Conservation (phyloP, 345 rosid species). For the thale cress (Arabidopsis thaliana) region DNA sequence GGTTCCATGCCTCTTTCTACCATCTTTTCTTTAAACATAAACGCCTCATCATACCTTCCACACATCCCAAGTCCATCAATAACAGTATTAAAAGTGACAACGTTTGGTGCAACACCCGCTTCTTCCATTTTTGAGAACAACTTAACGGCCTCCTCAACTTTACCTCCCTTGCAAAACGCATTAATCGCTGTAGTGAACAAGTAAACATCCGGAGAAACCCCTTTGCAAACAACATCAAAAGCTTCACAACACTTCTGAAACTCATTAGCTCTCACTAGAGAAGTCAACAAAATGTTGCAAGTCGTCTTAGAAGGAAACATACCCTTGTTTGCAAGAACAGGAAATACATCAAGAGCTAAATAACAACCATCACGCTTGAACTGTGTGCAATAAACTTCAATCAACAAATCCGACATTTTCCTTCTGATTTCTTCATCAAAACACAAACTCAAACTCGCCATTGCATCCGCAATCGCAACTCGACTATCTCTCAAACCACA, state of each 20-base stretch:
- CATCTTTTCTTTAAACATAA: slow-evolving; percentile 67
- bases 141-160: slow-evolving; percentile 55
- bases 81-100: slow-evolving; percentile 69
- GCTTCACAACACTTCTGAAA: slow-evolving; percentile 56
- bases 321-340: slow-evolving; percentile 51
- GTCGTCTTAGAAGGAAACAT: slow-evolving; percentile 70
- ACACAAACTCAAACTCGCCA: slow-evolving; percentile 53
- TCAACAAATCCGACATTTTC: slow-evolving; percentile 57
- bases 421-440: slow-evolving; percentile 42
- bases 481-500: slow-evolving; percentile 30
- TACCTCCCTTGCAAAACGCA: slow-evolving; percentile 69
- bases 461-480: slow-evolving; percentile 53
- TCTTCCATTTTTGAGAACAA: slow-evolving; percentile 65
- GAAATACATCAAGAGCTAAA: slow-evolving; percentile 59
- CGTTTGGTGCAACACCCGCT: slow-evolving; percentile 61
- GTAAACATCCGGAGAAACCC: slow-evolving; percentile 65
- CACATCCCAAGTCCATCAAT: slow-evolving; percentile 74
- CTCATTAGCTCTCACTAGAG: slow-evolving; percentile 67
- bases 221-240: slow-evolving; percentile 55
- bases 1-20: slow-evolving; percentile 53
- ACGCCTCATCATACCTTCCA: slow-evolving; percentile 65
- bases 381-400: slow-evolving; percentile 70
- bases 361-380: slow-evolving; percentile 57
- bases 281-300: slow-evolving; percentile 63
- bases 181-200: slow-evolving; percentile 65